phyloP scores from a whole-genome alignment of 176 grass and related monocot species.

The Zea luxurians region DNA sequence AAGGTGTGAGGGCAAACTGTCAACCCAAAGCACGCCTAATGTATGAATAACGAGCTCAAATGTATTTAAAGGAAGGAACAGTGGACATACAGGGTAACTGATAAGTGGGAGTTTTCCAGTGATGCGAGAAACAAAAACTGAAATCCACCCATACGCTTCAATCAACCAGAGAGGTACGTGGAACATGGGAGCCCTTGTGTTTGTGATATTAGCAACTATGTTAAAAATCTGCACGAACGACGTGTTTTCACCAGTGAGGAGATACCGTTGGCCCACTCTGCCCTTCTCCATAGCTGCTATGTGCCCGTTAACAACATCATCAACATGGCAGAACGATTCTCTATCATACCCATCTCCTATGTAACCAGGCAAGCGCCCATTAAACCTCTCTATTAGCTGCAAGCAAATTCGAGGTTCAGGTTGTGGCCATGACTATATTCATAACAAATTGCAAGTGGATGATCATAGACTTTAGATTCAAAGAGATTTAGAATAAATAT shows the following conservation, averaged over 20 bases:
- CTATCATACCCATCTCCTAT: slow-evolving; percentile 76
- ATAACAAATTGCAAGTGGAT: background rate
- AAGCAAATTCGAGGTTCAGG: slow-evolving; percentile 24
- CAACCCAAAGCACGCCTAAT: slow-evolving; percentile 11
- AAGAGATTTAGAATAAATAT: slow-evolving; percentile 17
- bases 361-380: slow-evolving; percentile 84
- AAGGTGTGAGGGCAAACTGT: slow-evolving; percentile 19
- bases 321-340: slow-evolving; percentile 72
- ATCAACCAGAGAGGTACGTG: slow-evolving; percentile 73
- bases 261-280: slow-evolving; percentile 74
- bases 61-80: background rate
- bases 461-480: background rate
- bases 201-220: slow-evolving; percentile 69
- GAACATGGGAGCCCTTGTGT: slow-evolving; percentile 62
- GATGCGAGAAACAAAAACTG: slow-evolving; percentile 74
- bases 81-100: slow-evolving; percentile 72
- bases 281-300: slow-evolving; percentile 84
- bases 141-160: slow-evolving; percentile 89
- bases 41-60: slow-evolving; percentile 6
- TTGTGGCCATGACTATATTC: slow-evolving; percentile 35
- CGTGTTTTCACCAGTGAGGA: slow-evolving; percentile 77
- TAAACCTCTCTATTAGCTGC: slow-evolving; percentile 94
- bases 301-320: slow-evolving; percentile 89
- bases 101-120: slow-evolving; percentile 90
- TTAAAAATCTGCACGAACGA: slow-evolving; percentile 74